Evolutionary conservation across 1,284 basidiomycete genomes (phyloP).

Genomic region (Moesziomyces parantarcticus): DNA sequence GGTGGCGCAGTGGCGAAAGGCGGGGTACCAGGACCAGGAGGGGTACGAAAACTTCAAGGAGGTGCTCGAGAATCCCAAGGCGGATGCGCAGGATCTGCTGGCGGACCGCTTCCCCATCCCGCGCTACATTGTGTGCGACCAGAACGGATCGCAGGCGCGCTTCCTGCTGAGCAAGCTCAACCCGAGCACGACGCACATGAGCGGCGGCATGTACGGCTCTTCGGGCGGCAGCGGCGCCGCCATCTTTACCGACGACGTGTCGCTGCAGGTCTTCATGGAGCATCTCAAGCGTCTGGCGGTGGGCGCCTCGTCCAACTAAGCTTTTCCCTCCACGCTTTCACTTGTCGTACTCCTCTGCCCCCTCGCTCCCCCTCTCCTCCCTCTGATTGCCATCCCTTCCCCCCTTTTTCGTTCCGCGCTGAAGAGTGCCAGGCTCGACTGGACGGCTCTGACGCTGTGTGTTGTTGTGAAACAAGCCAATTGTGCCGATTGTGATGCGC

Average conservation of each 20-base stretch:
- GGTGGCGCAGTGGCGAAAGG: slow-evolving; percentile 96
- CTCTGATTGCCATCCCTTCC: too few relatives aligned
- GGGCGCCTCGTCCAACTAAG: slow-evolving; percentile 60
- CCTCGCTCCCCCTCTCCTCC: background rate
- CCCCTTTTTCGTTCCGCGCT: too few relatives aligned
- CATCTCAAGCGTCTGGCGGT: slow-evolving; percentile 68
- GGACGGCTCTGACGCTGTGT: too few relatives aligned
- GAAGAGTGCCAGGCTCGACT: too few relatives aligned
- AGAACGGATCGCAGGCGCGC: slow-evolving; percentile 95
- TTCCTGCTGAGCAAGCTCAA: slow-evolving; percentile 97
- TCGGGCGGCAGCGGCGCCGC: slow-evolving; percentile 76
- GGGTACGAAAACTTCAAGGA: slow-evolving; percentile 99
- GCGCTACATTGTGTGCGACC: slow-evolving; percentile 96
- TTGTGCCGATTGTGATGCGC: too few relatives aligned
- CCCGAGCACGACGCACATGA: slow-evolving; percentile 97
- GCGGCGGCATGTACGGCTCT: slow-evolving; percentile 73
- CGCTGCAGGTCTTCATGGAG: slow-evolving; percentile 69
- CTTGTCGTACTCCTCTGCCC: background rate
- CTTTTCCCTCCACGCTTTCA: background rate
- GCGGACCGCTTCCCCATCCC: slow-evolving; percentile 96
- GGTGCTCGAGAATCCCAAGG: slow-evolving; percentile 83
- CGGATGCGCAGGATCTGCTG: slow-evolving; percentile 81
- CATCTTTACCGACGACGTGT: slow-evolving; percentile 98
- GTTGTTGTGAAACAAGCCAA: too few relatives aligned
- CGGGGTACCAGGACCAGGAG: slow-evolving; percentile 99